phyloP scores from a whole-genome alignment of 345 rosid species.

The Populus ilicifolia region DNA sequence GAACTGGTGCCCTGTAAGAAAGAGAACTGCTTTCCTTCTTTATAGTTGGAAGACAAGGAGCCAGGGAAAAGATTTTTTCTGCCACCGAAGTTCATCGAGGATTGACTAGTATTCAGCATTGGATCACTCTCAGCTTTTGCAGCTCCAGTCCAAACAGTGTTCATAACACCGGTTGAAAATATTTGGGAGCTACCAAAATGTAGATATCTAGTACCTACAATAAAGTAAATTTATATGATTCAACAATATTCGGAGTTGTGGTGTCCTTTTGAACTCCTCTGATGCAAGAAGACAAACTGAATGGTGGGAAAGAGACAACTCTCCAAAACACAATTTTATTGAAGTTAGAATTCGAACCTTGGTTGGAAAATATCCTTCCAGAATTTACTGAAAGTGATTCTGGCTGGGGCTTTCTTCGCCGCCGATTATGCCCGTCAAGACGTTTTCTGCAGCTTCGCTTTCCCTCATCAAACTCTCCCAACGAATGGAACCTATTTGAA shows the following conservation, averaged over 20 bases:
- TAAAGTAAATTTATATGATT: background rate
- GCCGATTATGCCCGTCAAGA: constrained; percentile 73
- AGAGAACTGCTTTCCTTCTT: constrained; percentile 41
- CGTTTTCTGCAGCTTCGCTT: constrained; percentile 81
- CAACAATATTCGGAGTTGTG: background rate
- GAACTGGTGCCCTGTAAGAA: constrained; percentile 37
- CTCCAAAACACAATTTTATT: background rate
- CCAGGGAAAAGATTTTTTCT: constrained; percentile 27
- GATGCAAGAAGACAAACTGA: background rate
- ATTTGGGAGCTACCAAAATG: constrained; percentile 42
- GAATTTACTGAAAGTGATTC: constrained; percentile 40
- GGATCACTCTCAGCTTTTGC: constrained; percentile 35
- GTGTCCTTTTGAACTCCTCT: background rate
- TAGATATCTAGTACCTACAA: constrained; percentile 43
- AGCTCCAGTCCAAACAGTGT: constrained; percentile 43
- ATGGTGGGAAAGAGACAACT: background rate
- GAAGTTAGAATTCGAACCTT: constrained; percentile 36
- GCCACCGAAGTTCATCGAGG: constrained; percentile 34
- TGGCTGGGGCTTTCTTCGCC: constrained; percentile 67
- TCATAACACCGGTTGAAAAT: constrained; percentile 26
- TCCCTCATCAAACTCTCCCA: constrained; percentile 69
- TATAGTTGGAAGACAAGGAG: constrained; percentile 29
- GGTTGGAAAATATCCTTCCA: constrained; percentile 40
- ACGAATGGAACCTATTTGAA: constrained; percentile 57
- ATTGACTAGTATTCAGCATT: constrained; percentile 20